Conservation (phyloP, 2,329 filamentous ascomycete species). For the Exophiala aquamarina region DNA sequence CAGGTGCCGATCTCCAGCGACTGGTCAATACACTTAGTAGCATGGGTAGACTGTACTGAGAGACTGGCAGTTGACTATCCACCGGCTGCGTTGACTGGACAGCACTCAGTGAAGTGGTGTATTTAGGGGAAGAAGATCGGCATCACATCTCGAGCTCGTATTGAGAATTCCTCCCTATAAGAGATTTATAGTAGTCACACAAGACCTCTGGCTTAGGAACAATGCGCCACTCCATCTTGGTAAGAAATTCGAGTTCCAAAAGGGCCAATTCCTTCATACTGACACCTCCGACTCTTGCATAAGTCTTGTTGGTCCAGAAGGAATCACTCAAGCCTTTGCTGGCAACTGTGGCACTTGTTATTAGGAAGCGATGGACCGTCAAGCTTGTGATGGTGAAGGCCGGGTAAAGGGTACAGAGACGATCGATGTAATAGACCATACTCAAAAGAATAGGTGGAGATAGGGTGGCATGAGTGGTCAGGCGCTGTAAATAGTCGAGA, state of each 20-base stretch:
- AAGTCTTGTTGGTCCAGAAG: slow-evolving; percentile 98
- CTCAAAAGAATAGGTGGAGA: slow-evolving; percentile 92
- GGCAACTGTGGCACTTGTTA: slow-evolving; percentile 91
- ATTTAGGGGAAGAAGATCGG: no score
- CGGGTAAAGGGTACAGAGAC: slow-evolving; percentile 85
- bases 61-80: neutral
- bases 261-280: slow-evolving; percentile 85
- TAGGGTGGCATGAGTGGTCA: slow-evolving; percentile 91
- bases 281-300: slow-evolving; percentile 90
- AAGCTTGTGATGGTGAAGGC: slow-evolving; percentile 95
- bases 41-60: neutral
- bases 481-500: slow-evolving; percentile 84
- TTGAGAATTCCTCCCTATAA: slow-evolving; percentile 68
- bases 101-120: no score
- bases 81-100: no score
- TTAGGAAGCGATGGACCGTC: slow-evolving; percentile 95
- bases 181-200: slow-evolving; percentile 85
- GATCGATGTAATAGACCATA: slow-evolving; percentile 99
- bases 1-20: no score
- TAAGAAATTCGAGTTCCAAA: slow-evolving; percentile 89
- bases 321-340: slow-evolving; percentile 94
- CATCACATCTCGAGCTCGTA: slow-evolving; percentile 50
- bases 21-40: no score
- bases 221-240: slow-evolving; percentile 92
- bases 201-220: slow-evolving; percentile 92